Percentiles rank a stretch among this genome's conserved stretches.
These are phyloP conservation scores for Exophiala calicioides DNA, from an alignment of 2,329 filamentous ascomycete species.

Conservation along the genomic window DNA sequence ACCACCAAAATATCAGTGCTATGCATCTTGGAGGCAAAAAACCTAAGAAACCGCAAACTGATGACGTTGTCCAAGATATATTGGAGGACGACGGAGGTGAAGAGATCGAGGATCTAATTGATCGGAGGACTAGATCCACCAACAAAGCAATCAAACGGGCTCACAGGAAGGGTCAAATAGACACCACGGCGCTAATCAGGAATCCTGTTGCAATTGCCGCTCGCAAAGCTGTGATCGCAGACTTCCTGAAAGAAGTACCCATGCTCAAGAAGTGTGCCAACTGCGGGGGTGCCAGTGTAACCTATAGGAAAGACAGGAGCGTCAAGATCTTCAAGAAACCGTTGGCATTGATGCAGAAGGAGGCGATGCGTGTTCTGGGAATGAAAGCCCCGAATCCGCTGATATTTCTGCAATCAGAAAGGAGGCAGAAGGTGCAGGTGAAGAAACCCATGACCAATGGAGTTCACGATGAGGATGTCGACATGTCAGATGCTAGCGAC, in stretches of 20 bases:
- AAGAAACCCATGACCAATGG: conserved; percentile 28
- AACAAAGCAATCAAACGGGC: conserved; percentile 67
- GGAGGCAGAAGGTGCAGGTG: conserved; percentile 42
- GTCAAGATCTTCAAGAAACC: conserved; percentile 92
- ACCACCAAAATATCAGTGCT: conserved; percentile 53
- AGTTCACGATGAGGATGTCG: conserved; percentile 51
- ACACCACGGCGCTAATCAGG: conserved; percentile 60
- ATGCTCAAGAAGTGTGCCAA: conserved; percentile 69
- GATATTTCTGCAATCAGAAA: conserved; percentile 56
- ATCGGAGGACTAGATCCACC: conserved; percentile 67
- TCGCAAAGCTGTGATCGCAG: conserved; percentile 73
- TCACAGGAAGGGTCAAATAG: conserved; percentile 39
- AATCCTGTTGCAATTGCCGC: conserved; percentile 81
- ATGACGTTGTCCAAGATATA: conserved; percentile 24
- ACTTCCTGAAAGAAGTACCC: conserved; percentile 74
- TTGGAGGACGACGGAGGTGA: conserved; percentile 56
- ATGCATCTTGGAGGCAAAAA: conserved; percentile 44
- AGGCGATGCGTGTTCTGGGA: conserved; percentile 70
- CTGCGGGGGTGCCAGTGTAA: conserved; percentile 70
- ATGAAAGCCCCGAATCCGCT: conserved; percentile 71
- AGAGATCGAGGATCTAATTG: conserved; percentile 53
- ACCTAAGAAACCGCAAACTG: conserved; percentile 10
- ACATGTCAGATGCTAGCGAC: conserved; percentile 43
- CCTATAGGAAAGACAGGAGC: conserved; percentile 84
- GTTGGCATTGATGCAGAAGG: conserved; percentile 68